These are phyloP conservation scores for Allium sativum DNA, from an alignment of 106 monocot species.

Conservation along the genomic window DNA sequence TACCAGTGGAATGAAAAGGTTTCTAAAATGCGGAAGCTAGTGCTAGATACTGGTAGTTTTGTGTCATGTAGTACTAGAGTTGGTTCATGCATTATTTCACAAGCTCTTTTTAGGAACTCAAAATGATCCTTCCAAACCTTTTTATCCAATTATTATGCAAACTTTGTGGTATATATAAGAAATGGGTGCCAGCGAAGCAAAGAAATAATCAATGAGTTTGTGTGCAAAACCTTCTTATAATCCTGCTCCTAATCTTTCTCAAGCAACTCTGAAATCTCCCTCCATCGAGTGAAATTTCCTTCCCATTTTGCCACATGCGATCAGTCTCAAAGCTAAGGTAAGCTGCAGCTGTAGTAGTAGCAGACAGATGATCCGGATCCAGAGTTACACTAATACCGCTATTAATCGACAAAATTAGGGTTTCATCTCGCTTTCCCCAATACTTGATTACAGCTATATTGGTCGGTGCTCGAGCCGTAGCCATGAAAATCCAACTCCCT, in stretches of 20 bases:
- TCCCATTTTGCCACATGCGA: slow-evolving; percentile 96
- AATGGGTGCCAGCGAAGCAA: no score
- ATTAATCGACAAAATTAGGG: slow-evolving; percentile 82
- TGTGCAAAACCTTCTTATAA: slow-evolving; percentile 32
- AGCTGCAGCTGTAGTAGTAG: slow-evolving; percentile 90
- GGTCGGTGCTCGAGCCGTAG: slow-evolving; percentile 79
- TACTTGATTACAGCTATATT: slow-evolving; percentile 99
- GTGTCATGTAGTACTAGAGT: no score
- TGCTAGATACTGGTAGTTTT: no score
- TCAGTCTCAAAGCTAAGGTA: slow-evolving; percentile 70
- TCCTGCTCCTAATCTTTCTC: slow-evolving; percentile 57
- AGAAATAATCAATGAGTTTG: no score
- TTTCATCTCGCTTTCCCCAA: slow-evolving; percentile 96
- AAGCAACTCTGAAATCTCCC: slow-evolving; percentile 88
- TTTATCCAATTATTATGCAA: no score
- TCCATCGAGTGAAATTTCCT: slow-evolving; percentile 78
- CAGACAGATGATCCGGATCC: slow-evolving; percentile 83
- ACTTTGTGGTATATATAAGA: no score
- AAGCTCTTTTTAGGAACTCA: no score
- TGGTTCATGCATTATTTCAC: no score
- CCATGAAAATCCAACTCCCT: slow-evolving; percentile 63
- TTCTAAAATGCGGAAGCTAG: no score
- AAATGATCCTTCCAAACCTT: no score
- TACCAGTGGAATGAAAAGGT: no score
- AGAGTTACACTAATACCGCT: slow-evolving; percentile 93